phyloP scores from a whole-genome alignment of 2,329 filamentous ascomycete species.

The Claviceps humidiphila region DNA sequence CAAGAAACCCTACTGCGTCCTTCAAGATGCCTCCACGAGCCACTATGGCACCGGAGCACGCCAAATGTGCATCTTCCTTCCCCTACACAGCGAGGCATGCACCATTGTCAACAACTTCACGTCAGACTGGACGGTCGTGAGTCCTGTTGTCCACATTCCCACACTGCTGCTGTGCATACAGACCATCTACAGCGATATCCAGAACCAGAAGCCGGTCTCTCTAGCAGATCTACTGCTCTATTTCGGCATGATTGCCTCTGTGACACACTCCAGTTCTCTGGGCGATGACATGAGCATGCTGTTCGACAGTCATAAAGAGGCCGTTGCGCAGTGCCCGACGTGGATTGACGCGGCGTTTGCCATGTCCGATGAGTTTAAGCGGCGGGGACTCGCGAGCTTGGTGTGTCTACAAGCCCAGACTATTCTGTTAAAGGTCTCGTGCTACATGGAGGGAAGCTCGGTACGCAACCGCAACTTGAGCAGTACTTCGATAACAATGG shows the following conservation, averaged over 20 bases:
- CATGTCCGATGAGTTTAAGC: slow-evolving; percentile 2
- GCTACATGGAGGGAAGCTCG: slow-evolving; percentile 3
- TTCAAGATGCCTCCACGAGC: slow-evolving; percentile 1
- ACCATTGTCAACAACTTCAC: not conserved
- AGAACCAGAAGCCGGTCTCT: not conserved
- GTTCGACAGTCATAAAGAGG: slow-evolving; percentile 1
- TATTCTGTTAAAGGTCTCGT: slow-evolving; percentile 2
- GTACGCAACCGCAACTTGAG: slow-evolving; percentile 4
- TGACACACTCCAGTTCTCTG: not conserved
- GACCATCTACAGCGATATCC: slow-evolving; percentile 2
- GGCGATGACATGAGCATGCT: slow-evolving; percentile 2
- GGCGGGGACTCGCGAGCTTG: slow-evolving; percentile 1
- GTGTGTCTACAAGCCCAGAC: slow-evolving; percentile 3
- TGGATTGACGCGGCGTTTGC: slow-evolving; percentile 2
- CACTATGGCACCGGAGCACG: not conserved
- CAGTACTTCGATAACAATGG: slow-evolving; percentile 4
- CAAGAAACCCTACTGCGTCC: slow-evolving; percentile 1
- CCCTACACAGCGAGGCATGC: slow-evolving; percentile 3
- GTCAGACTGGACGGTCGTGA: slow-evolving; percentile 1
- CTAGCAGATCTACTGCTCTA: slow-evolving; percentile 1
- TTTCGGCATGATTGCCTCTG: slow-evolving; percentile 1
- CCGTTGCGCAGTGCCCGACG: not conserved
- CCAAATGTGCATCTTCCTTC: slow-evolving; percentile 2
- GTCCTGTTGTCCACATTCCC: not conserved
- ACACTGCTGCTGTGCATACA: slow-evolving; percentile 1